Percentiles rank a stretch among this genome's conserved stretches.
Evolutionary conservation across 768 basidiomycete genomes (phyloP).

Genomic region (Leccinellum albellum): DNA sequence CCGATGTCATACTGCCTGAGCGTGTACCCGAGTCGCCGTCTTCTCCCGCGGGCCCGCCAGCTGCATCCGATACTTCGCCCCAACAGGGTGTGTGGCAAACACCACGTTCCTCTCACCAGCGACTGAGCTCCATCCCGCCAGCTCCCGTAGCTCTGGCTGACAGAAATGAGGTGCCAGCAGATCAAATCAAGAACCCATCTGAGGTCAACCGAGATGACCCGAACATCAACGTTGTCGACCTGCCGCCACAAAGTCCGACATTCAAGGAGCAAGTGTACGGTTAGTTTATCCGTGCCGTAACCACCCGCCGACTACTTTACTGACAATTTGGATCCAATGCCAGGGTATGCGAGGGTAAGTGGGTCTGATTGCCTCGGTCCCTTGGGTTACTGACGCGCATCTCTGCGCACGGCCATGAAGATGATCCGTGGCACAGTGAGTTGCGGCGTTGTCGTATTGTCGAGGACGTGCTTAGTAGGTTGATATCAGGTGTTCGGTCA

Average conservation of each 20-base stretch:
- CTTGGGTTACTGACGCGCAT: neutral
- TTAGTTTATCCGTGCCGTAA: constrained; percentile 20
- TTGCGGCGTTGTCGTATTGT: constrained; percentile 1
- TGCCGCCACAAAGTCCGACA: constrained; percentile 33
- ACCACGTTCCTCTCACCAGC: neutral
- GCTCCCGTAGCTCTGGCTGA: constrained; percentile 36
- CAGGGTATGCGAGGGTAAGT: constrained; percentile 31
- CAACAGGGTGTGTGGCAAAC: constrained; percentile 36
- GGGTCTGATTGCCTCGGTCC: neutral
- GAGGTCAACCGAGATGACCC: constrained; percentile 26
- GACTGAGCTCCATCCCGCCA: constrained; percentile 9
- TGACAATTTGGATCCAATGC: neutral
- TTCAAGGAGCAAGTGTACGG: constrained; percentile 63
- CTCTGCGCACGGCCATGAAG: constrained; percentile 5
- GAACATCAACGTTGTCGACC: constrained; percentile 23
- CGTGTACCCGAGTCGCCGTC: constrained; percentile 11
- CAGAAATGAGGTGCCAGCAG: constrained; percentile 30
- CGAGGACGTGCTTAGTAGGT: neutral
- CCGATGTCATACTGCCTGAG: neutral
- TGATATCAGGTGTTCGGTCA: constrained; percentile 26
- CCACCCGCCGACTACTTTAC: neutral
- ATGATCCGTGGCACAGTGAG: constrained; percentile 31
- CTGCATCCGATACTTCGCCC: constrained; percentile 25
- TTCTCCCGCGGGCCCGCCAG: constrained; percentile 26
- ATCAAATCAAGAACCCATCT: constrained; percentile 25